Percentiles rank a stretch among this genome's conserved stretches.
Conservation (phyloP, 2,329 filamentous ascomycete genomes). For the Ustilaginoidea virens region DNA sequence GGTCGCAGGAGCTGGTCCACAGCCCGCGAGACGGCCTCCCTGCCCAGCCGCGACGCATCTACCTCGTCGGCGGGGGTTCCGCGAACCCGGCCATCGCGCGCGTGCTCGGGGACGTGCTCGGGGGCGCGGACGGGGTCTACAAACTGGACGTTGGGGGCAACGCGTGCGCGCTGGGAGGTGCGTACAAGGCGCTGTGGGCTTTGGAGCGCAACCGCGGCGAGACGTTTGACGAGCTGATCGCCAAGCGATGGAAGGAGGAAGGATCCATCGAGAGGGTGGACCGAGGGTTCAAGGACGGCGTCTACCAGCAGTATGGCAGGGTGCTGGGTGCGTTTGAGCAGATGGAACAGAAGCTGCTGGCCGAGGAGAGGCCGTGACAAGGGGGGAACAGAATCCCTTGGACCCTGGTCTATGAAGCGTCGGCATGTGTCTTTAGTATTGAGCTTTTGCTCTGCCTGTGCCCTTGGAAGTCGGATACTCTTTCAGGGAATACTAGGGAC, state of each 20-base stretch:
- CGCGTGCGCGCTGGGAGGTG: slow-evolving; percentile 83
- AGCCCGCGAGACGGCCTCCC: slow-evolving; percentile 42
- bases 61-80: slow-evolving; percentile 86
- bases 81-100: slow-evolving; percentile 79
- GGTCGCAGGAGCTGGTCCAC: slow-evolving; percentile 61
- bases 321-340: slow-evolving; percentile 62
- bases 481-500: too few relatives aligned
- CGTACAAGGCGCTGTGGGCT: slow-evolving; percentile 94
- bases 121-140: slow-evolving; percentile 79
- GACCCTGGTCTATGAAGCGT: too few relatives aligned
- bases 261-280: slow-evolving; percentile 71
- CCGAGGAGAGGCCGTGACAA: slow-evolving; percentile 12
- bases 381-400: slow-evolving; percentile 7
- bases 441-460: too few relatives aligned
- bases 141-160: slow-evolving; percentile 89
- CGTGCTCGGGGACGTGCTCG: slow-evolving; percentile 75
- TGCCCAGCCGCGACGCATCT: slow-evolving; percentile 74
- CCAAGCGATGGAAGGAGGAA: slow-evolving; percentile 69
- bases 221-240: slow-evolving; percentile 81
- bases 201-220: slow-evolving; percentile 52
- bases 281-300: slow-evolving; percentile 58
- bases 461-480: too few relatives aligned
- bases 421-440: too few relatives aligned
- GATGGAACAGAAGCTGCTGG: slow-evolving; percentile 55
- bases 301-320: slow-evolving; percentile 64